A percentile compares a stretch with the other conserved stretches of the same genome.
Evolutionary conservation across 805 yeast species (phyloP).

Genomic region (Yarrowia sp.): DNA sequence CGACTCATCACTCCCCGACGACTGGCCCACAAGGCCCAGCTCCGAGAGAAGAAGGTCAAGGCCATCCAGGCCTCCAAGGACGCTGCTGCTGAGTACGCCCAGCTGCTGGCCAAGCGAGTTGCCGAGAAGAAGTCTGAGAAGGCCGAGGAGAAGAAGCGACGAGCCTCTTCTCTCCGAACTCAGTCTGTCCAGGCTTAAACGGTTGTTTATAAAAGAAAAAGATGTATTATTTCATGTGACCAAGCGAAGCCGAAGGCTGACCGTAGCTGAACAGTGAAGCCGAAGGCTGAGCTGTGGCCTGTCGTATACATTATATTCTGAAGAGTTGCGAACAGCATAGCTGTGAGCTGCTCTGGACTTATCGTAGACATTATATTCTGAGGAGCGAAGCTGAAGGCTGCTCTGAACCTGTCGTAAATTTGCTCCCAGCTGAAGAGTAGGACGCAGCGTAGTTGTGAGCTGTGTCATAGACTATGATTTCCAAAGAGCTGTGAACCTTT

Average conservation of each 20-base stretch:
- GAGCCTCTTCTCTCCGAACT: constrained; percentile 92
- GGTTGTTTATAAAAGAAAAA: constrained; percentile 36
- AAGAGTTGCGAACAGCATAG: too few species aligned
- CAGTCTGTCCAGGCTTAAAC: constrained; percentile 41
- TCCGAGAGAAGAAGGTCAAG: constrained; percentile 89
- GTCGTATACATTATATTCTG: too few species aligned
- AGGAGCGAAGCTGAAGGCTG: too few species aligned
- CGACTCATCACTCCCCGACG: constrained; percentile 99
- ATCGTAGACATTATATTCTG: too few species aligned
- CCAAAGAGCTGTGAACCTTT: too few species aligned
- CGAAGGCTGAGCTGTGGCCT: too few species aligned
- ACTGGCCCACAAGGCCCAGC: constrained; percentile 98
- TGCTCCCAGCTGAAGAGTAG: too few species aligned
- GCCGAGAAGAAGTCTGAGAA: constrained; percentile 97
- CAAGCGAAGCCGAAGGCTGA: neutral
- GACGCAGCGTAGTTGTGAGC: too few species aligned
- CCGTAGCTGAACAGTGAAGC: neutral
- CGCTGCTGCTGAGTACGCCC: constrained; percentile 99
- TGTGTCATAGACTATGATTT: too few species aligned
- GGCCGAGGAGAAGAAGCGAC: constrained; percentile 99
- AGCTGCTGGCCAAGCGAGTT: constrained; percentile 96
- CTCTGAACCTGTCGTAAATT: too few species aligned
- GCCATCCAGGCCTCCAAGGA: constrained; percentile 99
- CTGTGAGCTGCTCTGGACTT: too few species aligned
- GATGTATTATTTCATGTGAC: constrained; percentile 26